A percentile compares a stretch with the other conserved stretches of the same genome.
phyloP scores from a whole-genome alignment of 2,329 filamentous ascomycete genomes.

The Endoconidiophora laricicola region DNA sequence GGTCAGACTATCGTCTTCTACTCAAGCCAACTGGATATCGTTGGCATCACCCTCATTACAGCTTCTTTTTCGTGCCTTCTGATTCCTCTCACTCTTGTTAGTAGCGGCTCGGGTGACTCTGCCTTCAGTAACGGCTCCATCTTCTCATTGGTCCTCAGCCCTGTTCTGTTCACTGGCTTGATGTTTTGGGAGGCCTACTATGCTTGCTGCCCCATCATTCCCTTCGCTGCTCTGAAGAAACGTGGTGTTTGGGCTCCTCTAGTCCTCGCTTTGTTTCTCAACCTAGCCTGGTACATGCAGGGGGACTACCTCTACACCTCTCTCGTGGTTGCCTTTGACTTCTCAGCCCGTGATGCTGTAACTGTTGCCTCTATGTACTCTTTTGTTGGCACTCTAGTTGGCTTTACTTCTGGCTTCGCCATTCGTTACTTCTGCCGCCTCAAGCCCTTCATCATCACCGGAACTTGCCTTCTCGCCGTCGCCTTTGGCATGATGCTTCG shows the following conservation, averaged over 20 bases:
- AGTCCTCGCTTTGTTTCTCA: conserved; percentile 38
- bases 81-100: conserved; percentile 28
- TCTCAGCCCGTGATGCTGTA: conserved; percentile 37
- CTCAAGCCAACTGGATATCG: conserved; percentile 29
- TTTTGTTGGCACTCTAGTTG: conserved; percentile 38
- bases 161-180: conserved; percentile 33
- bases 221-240: conserved; percentile 20
- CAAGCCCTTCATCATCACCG: conserved; percentile 45
- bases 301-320: conserved; percentile 49
- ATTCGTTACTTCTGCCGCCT: conserved; percentile 40
- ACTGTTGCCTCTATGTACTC: conserved; percentile 43
- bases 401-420: conserved; percentile 37
- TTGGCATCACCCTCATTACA: conserved; percentile 29
- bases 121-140: conserved; percentile 22
- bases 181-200: conserved; percentile 29
- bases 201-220: conserved; percentile 34
- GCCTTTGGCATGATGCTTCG: conserved; percentile 48
- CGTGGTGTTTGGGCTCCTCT: conserved; percentile 47
- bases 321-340: conserved; percentile 42
- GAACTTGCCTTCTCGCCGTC: conserved; percentile 43
- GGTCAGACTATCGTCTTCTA: conserved; percentile 20
- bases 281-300: conserved; percentile 47
- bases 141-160: conserved; percentile 28
- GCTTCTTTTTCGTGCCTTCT: conserved; percentile 30
- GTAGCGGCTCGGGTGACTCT: conserved; percentile 21